phyloP scores from a whole-genome alignment of 176 grass and related monocot genomes.

The Poa annua region DNA sequence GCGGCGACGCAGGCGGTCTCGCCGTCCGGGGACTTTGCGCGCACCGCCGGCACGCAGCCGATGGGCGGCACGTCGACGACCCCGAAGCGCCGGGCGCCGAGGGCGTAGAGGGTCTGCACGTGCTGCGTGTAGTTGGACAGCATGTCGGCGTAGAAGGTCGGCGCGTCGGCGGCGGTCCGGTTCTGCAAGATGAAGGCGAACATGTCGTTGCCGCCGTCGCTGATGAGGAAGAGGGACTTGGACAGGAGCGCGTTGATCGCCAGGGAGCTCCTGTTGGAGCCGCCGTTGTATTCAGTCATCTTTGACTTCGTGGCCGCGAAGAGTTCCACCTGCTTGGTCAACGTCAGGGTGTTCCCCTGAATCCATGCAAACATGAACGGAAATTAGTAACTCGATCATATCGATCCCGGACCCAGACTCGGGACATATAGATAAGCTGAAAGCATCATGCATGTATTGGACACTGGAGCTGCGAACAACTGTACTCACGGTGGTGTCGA shows the following conservation, averaged over 20 bases:
- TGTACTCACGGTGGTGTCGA: constrained; percentile 54
- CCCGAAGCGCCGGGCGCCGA: constrained; percentile 53
- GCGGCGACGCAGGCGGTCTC: constrained; percentile 34
- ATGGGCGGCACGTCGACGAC: constrained; percentile 60
- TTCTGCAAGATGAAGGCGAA: constrained; percentile 56
- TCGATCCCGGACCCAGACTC: neutral
- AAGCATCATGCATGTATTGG: neutral
- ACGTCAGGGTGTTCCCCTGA: constrained; percentile 49
- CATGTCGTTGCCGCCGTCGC: constrained; percentile 64
- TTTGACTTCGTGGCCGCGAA: constrained; percentile 51
- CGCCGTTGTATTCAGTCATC: neutral
- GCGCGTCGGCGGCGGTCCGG: constrained; percentile 43
- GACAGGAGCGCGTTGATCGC: constrained; percentile 39
- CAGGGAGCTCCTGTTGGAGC: neutral
- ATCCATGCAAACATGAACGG: neutral
- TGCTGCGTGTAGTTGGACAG: constrained; percentile 53
- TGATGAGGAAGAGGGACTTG: constrained; percentile 62
- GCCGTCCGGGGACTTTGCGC: constrained; percentile 33
- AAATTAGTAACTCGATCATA: neutral
- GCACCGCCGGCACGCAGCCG: constrained; percentile 57
- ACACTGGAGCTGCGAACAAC: neutral
- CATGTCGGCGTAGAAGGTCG: constrained; percentile 47
- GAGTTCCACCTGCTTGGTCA: constrained; percentile 60
- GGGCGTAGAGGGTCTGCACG: constrained; percentile 32
- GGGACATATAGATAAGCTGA: neutral